Conservation (phyloP, 805 yeast genomes). For the Metschnikowia lochheadii region DNA sequence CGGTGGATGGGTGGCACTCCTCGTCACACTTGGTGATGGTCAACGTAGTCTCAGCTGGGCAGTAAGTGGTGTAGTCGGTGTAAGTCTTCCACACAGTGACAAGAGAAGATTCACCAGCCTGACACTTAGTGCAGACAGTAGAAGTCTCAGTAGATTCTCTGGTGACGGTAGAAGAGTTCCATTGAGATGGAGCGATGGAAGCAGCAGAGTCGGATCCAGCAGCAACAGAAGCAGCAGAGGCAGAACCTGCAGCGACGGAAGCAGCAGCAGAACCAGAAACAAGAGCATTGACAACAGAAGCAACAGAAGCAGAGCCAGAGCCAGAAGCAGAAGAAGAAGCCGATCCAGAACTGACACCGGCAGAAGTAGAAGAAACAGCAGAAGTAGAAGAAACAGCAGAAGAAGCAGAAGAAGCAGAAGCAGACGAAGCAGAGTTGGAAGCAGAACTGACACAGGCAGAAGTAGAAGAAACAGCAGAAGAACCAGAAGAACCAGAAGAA, state of each 20-base stretch:
- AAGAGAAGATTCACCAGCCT: slow-evolving; percentile 4
- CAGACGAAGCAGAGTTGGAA: too few species aligned
- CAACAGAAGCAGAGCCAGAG: too few species aligned
- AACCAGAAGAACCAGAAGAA: too few species aligned
- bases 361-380: too few species aligned
- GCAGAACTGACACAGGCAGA: too few species aligned
- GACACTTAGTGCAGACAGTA: not conserved
- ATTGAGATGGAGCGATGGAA: not conserved
- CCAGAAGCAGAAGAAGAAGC: too few species aligned
- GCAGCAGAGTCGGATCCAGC: not conserved
- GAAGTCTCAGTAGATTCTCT: not conserved
- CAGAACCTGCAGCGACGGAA: not conserved
- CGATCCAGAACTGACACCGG: too few species aligned
- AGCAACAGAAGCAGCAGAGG: not conserved
- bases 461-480: too few species aligned
- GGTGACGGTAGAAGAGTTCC: not conserved
- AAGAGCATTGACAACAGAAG: too few species aligned
- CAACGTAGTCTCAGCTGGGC: slow-evolving; percentile 21
- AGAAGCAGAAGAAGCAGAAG: too few species aligned
- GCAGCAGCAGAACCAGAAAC: too few species aligned
- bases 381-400: too few species aligned
- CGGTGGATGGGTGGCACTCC: slow-evolving; percentile 24
- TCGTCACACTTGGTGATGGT: slow-evolving; percentile 29
- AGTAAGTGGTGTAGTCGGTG: slow-evolving; percentile 34
- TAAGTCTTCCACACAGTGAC: slow-evolving; percentile 13